Base-by-base conservation (phyloP, 1,139 yeast species). In the Zygoascus hellenicus region DNA sequence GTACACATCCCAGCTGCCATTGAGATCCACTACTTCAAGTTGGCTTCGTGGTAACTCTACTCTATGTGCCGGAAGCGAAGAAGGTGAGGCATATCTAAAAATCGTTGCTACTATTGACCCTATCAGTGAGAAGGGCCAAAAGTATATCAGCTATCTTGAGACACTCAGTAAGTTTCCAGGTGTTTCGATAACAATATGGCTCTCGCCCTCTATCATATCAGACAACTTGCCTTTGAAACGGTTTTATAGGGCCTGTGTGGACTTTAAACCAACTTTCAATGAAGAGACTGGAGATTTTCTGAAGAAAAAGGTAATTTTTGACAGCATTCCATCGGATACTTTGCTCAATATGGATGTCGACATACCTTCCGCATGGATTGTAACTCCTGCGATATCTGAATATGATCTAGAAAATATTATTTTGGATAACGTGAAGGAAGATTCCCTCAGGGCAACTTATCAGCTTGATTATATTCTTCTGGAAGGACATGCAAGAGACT, bases 61-160 rank as follows among this genome's bases (percentile, higher is more conserved):
- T 5, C 48, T 66, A 33, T 51, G 40, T 49, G 51, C 53, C 7
- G 65, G 63, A 1, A 49, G 45, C 5, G 48, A 49, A 26, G 50
- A 52, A 62, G 62, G 5, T 47, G 46, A 7, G 46, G 46, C 42
- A 49, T 51, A 9, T 43, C 48, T 22, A 53, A 82, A 81, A 50
- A 59, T 90, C 2, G 64, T 78, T 5, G 69, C 84, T 1, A 67
- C 85, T 2, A 57, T 86, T 37, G 90, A 92, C 62, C 97, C 97
- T 1, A 62, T 81, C 4, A 76, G 77, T 49, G 88, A 83, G 54
- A 59, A 69, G 19, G 76, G 95, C 0, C 97, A 87, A 58, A 78
- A 77, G 46, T 58, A 80, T 17, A 57, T 83, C 0, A 67, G 81
- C 0, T 61, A 83, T 15, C 63, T 80, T 3, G 70, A 71, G n/a